These are phyloP conservation scores for Magnolia kwangsiensis DNA, from an alignment of 164 flowering plant species.

Conservation along the genomic window DNA sequence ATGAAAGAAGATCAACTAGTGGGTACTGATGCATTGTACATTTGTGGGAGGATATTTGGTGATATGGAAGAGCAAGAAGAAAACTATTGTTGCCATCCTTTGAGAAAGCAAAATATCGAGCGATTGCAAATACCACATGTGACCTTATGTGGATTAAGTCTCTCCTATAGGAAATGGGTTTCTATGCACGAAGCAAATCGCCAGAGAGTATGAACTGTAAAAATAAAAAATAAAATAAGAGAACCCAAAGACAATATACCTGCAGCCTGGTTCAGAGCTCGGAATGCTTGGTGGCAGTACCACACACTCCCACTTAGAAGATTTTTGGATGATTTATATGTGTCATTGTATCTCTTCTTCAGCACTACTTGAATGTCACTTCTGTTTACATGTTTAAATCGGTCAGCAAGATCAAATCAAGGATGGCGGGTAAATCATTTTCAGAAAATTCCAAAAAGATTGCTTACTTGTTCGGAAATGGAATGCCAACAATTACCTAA, in stretches of 20 bases:
- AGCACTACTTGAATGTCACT: conserved; percentile 69
- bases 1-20: too few relatives aligned
- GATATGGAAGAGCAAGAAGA: too few relatives aligned
- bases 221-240: neutral
- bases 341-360: conserved; percentile 89
- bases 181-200: too few relatives aligned
- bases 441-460: conserved; percentile 4
- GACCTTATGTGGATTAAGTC: too few relatives aligned
- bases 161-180: too few relatives aligned
- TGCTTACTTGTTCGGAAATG: conserved; percentile 90
- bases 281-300: conserved; percentile 97
- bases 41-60: too few relatives aligned
- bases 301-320: conserved; percentile 85
- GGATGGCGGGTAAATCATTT: neutral
- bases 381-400: conserved; percentile 35
- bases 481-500: conserved; percentile 92
- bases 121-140: too few relatives aligned
- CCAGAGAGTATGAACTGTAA: too few relatives aligned
- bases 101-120: too few relatives aligned
- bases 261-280: conserved; percentile 95
- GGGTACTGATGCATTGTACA: too few relatives aligned
- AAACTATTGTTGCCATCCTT: too few relatives aligned
- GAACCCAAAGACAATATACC: conserved; percentile 36
- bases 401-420: conserved; percentile 7
- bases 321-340: conserved; percentile 56